Evolutionary conservation across 768 basidiomycete species (phyloP).

Genomic region (Cytidiella melzeri): DNA sequence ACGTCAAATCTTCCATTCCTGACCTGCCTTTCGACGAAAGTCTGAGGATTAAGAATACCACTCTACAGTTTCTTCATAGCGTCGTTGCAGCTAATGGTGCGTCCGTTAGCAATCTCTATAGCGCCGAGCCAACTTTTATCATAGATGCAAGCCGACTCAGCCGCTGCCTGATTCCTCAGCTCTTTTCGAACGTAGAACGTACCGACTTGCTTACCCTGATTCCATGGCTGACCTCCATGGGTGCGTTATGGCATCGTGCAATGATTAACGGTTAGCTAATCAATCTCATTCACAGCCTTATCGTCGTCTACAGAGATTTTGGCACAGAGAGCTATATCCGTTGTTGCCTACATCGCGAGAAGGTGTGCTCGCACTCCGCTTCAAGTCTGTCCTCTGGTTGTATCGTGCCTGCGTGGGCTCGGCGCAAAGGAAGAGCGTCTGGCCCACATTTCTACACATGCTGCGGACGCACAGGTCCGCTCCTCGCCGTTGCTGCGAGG

Average conservation of each 20-base stretch:
- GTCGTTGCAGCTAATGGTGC: no score
- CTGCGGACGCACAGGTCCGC: neutral
- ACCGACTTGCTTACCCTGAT: neutral
- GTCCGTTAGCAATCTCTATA: no score
- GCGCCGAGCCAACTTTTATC: no score
- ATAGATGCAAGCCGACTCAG: slow-evolving; percentile 37
- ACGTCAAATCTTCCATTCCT: slow-evolving; percentile 23
- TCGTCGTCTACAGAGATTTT: neutral
- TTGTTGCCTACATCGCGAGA: neutral
- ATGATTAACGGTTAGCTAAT: no score
- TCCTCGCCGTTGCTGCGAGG: slow-evolving; percentile 23
- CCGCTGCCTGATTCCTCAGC: slow-evolving; percentile 37
- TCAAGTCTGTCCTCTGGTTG: slow-evolving; percentile 11
- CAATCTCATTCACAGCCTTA: neutral
- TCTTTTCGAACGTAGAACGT: slow-evolving; percentile 21
- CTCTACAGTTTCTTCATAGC: slow-evolving; percentile 1
- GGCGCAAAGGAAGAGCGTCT: neutral
- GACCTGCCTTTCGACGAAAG: slow-evolving; percentile 5
- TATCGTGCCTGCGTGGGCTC: slow-evolving; percentile 18
- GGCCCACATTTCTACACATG: neutral
- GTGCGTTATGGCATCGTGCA: no score
- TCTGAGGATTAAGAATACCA: neutral
- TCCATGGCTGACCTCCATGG: neutral
- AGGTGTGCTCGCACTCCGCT: neutral
- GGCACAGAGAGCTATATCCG: neutral